These are phyloP conservation scores for Rhynchosporium secalis DNA, from an alignment of 2,329 filamentous ascomycete genomes.

Conservation along the genomic window DNA sequence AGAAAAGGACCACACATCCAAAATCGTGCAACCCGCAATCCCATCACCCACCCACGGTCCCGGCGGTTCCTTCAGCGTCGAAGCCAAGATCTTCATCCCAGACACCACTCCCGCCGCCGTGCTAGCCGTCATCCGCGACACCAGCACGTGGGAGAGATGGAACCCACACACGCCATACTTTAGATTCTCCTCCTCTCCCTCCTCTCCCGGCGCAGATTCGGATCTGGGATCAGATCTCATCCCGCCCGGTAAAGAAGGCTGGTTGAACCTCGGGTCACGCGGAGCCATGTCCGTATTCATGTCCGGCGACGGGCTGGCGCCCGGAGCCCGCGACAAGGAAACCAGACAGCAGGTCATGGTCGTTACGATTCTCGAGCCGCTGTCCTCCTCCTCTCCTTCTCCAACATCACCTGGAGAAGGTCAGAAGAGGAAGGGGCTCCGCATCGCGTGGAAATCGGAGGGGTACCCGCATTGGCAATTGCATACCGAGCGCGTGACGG, in stretches of 20 bases:
- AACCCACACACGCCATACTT: conserved; percentile 64
- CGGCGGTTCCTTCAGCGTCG: conserved; percentile 28
- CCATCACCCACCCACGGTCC: conserved; percentile 31
- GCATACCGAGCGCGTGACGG: conserved; percentile 46
- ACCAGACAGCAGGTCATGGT: conserved; percentile 24
- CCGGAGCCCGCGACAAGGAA: conserved; percentile 16
- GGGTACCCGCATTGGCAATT: conserved; percentile 41
- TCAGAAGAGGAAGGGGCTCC: conserved; percentile 21
- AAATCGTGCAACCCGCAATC: conserved; percentile 25
- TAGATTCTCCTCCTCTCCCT: conserved; percentile 46
- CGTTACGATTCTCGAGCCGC: conserved; percentile 22
- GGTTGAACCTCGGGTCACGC: conserved; percentile 26
- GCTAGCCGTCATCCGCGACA: conserved; percentile 30
- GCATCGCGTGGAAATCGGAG: conserved; percentile 44
- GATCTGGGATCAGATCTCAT: background rate
- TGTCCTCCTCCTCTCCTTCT: background rate
- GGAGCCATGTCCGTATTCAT: conserved; percentile 30
- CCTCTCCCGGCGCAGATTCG: conserved; percentile 39
- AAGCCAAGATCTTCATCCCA: conserved; percentile 25
- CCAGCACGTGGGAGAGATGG: conserved; percentile 31
- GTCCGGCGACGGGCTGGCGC: conserved; percentile 27
- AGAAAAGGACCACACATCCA: background rate
- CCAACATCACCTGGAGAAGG: background rate
- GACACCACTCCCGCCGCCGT: conserved; percentile 19
- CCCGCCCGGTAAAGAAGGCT: conserved; percentile 26